Evolutionary conservation across 495 filamentous ascomycete species (phyloP).

Genomic region (Podospora comata): DNA sequence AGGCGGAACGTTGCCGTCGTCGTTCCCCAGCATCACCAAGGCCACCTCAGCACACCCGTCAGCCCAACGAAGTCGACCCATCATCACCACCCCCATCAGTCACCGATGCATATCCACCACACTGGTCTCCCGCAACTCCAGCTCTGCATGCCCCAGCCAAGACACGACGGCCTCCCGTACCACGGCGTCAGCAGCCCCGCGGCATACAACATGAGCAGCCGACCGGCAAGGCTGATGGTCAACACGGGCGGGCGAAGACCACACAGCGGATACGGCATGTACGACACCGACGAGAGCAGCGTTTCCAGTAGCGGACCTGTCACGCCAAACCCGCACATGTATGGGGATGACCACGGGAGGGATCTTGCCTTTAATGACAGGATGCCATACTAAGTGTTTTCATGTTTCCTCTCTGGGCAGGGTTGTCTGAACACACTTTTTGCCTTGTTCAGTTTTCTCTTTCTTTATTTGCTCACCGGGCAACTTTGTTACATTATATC

Average conservation of each 20-base stretch:
- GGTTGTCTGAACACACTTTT: not conserved
- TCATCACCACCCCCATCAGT: constrained; percentile 8
- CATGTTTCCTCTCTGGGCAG: not conserved
- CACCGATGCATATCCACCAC: constrained; percentile 16
- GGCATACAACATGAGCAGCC: constrained; percentile 30
- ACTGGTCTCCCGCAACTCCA: constrained; percentile 26
- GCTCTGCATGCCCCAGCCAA: constrained; percentile 13
- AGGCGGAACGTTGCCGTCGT: constrained; percentile 56
- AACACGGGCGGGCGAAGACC: constrained; percentile 21
- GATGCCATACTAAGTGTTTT: constrained; percentile 36
- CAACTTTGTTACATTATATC: not conserved
- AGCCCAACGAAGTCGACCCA: constrained; percentile 10
- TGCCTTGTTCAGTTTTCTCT: not conserved
- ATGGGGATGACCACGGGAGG: constrained; percentile 44
- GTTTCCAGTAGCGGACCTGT: constrained; percentile 33
- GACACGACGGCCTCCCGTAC: constrained; percentile 15
- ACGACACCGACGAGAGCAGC: constrained; percentile 45
- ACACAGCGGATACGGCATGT: constrained; percentile 40
- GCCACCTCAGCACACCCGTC: constrained; percentile 11
- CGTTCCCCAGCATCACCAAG: constrained; percentile 13
- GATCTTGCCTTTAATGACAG: constrained; percentile 41
- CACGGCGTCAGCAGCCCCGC: constrained; percentile 29
- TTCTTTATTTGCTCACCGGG: not conserved
- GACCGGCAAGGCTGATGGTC: constrained; percentile 16
- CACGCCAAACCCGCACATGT: constrained; percentile 38